Evolutionary conservation across 768 basidiomycete genomes (phyloP).

Genomic region (Leucocoprinus leucothites): DNA sequence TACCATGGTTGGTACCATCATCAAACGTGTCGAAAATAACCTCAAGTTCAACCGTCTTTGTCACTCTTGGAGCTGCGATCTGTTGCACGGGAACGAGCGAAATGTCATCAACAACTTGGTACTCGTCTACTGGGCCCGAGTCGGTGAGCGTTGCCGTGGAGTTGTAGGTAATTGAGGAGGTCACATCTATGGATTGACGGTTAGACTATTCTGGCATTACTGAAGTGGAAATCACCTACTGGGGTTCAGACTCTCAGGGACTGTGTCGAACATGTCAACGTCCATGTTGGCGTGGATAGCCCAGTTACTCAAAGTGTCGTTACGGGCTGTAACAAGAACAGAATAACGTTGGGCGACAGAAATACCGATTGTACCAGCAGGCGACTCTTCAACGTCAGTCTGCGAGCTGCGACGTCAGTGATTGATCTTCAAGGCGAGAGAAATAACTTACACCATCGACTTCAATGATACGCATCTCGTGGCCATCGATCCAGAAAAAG

Average conservation of each 20-base stretch:
- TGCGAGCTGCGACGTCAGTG: slow-evolving; percentile 20
- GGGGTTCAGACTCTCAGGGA: slow-evolving; percentile 69
- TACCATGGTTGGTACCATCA: slow-evolving; percentile 83
- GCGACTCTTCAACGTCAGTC: slow-evolving; percentile 75
- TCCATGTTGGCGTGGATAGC: slow-evolving; percentile 91
- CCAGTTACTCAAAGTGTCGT: slow-evolving; percentile 84
- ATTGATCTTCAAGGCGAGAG: background rate
- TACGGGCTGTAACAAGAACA: slow-evolving; percentile 85
- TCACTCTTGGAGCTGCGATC: slow-evolving; percentile 46
- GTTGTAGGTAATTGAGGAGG: slow-evolving; percentile 79
- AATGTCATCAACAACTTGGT: slow-evolving; percentile 64
- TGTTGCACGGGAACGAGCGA: slow-evolving; percentile 59
- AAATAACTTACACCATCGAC: slow-evolving; percentile 70
- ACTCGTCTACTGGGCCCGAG: slow-evolving; percentile 50
- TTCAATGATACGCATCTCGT: slow-evolving; percentile 82
- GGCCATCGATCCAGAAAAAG: slow-evolving; percentile 89
- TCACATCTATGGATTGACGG: slow-evolving; percentile 53
- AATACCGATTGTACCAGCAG: slow-evolving; percentile 68
- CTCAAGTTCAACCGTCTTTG: slow-evolving; percentile 65
- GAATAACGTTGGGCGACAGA: slow-evolving; percentile 93
- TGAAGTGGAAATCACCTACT: slow-evolving; percentile 45
- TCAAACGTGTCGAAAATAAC: slow-evolving; percentile 81
- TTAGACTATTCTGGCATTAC: background rate
- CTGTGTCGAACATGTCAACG: slow-evolving; percentile 80
- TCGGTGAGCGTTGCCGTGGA: slow-evolving; percentile 48